Percentiles rank a stretch among this genome's conserved stretches.
phyloP scores from a whole-genome alignment of 768 basidiomycete genomes.

The Boletellus sp. region DNA sequence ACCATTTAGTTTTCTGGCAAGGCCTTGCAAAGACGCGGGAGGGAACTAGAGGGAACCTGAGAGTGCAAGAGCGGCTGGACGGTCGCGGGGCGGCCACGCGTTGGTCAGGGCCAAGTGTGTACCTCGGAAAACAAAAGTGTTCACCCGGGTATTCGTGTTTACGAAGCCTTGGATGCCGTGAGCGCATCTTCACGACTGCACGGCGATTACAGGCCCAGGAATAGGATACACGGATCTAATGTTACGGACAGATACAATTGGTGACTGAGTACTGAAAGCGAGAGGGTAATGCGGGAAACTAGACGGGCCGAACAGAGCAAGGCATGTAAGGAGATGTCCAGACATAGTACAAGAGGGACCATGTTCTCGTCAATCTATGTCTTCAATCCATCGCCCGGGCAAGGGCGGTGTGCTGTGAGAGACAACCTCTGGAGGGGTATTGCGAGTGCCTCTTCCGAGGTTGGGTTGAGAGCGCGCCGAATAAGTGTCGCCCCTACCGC shows the following conservation, averaged over 20 bases:
- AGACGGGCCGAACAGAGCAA: slow-evolving; percentile 1
- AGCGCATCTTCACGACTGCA: neutral
- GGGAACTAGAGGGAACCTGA: too few relatives aligned
- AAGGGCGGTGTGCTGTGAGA: slow-evolving; percentile 21
- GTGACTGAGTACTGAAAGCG: neutral
- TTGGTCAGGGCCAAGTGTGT: too few relatives aligned
- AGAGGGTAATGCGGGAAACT: slow-evolving; percentile 10
- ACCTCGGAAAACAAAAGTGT: too few relatives aligned
- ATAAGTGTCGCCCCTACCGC: slow-evolving; percentile 12
- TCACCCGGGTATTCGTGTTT: too few relatives aligned
- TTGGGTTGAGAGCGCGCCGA: slow-evolving; percentile 8
- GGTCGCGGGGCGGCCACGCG: too few relatives aligned
- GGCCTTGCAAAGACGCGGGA: too few relatives aligned
- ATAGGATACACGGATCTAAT: slow-evolving; percentile 22
- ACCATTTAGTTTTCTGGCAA: too few relatives aligned
- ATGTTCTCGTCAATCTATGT: slow-evolving; percentile 26
- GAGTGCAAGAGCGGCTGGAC: too few relatives aligned
- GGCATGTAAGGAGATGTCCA: neutral
- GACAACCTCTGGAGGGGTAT: slow-evolving; percentile 3
- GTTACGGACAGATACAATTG: slow-evolving; percentile 11
- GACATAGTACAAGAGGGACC: neutral
- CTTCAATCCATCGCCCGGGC: slow-evolving; percentile 35
- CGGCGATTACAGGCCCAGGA: slow-evolving; percentile 5
- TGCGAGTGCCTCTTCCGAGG: slow-evolving; percentile 11
- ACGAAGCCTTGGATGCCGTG: neutral